Evolutionary conservation across 139 green algal species (phyloP).

Genomic region (Astrephomene gubernaculifera): DNA sequence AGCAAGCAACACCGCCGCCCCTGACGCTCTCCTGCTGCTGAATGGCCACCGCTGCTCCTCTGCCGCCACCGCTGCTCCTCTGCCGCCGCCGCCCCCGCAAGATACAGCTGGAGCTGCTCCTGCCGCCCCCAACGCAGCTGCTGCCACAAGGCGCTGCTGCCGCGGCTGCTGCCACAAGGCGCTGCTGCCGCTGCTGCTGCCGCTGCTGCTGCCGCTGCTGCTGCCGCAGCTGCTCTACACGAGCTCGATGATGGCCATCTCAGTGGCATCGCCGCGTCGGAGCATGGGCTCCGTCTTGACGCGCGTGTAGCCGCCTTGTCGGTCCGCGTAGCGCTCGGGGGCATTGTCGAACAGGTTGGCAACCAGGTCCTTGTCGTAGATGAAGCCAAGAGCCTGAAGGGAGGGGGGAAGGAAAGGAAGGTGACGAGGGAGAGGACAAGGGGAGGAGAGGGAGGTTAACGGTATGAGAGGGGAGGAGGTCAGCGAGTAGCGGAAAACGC

Average conservation of each 20-base stretch:
- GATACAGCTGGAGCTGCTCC: too few species aligned
- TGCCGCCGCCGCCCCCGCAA: too few species aligned
- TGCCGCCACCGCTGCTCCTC: too few species aligned
- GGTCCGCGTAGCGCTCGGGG: conserved; percentile 86
- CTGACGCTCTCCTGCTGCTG: too few species aligned
- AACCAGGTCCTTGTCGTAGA: conserved; percentile 96
- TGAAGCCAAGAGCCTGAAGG: conserved; percentile 85
- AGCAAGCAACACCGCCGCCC: too few species aligned
- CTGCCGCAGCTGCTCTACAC: conserved; percentile 76
- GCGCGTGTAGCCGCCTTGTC: conserved; percentile 93
- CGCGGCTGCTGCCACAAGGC: not conserved
- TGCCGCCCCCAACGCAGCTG: too few species aligned
- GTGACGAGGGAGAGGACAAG: too few species aligned
- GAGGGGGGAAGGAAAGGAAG: not conserved
- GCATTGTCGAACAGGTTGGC: conserved; percentile 89
- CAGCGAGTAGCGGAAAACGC: too few species aligned
- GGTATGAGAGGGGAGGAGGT: too few species aligned
- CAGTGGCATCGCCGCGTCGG: conserved; percentile 89
- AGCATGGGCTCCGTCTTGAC: conserved; percentile 74
- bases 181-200: not conserved
- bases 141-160: not conserved
- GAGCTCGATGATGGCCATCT: conserved; percentile 98
- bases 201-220: not conserved
- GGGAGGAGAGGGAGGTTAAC: too few species aligned
- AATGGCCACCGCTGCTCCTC: too few species aligned